Evolutionary conservation across 352 stramenopile species (phyloP).

Genomic region (Globisporangium paroecandrum): DNA sequence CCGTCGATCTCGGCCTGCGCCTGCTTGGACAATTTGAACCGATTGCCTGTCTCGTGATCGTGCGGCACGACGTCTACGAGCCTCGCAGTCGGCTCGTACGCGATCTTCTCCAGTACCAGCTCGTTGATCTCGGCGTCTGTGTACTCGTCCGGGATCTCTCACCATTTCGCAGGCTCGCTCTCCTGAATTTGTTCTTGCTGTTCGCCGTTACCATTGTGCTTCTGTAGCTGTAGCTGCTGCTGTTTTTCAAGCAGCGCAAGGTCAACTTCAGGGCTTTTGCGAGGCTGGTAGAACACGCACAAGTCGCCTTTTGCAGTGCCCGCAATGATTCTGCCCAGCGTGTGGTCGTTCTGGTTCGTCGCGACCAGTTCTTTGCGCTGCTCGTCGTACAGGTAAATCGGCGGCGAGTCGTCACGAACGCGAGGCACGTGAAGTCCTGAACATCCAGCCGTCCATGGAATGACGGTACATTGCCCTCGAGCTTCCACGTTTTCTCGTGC

Average conservation of each 20-base stretch:
- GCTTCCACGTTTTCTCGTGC: slow-evolving; percentile 65
- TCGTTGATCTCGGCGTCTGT: slow-evolving; percentile 61
- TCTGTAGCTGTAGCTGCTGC: slow-evolving; percentile 5
- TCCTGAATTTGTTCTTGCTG: slow-evolving; percentile 10
- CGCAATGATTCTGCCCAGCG: slow-evolving; percentile 54
- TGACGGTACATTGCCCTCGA: slow-evolving; percentile 69
- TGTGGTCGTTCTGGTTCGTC: slow-evolving; percentile 46
- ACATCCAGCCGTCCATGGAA: slow-evolving; percentile 65
- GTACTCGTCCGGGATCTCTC: slow-evolving; percentile 67
- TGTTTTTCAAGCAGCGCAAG: slow-evolving; percentile 20
- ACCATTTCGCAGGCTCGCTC: slow-evolving; percentile 62
- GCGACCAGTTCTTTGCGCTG: slow-evolving; percentile 38
- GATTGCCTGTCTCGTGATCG: slow-evolving; percentile 58
- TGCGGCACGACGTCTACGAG: slow-evolving; percentile 65
- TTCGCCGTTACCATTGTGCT: not conserved
- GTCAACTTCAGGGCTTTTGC: slow-evolving; percentile 32
- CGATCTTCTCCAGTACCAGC: slow-evolving; percentile 54
- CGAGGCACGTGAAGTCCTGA: slow-evolving; percentile 66
- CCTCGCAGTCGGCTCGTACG: slow-evolving; percentile 50
- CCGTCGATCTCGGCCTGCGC: slow-evolving; percentile 53
- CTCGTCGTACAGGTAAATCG: slow-evolving; percentile 57
- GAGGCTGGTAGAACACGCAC: slow-evolving; percentile 66
- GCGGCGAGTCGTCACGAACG: slow-evolving; percentile 68
- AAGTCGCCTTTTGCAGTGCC: slow-evolving; percentile 63
- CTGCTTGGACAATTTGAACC: slow-evolving; percentile 59